A percentile compares a stretch with the other conserved stretches of the same genome.
Conservation (phyloP, 2,329 filamentous ascomycete species). For the Ophiostoma piceae region DNA sequence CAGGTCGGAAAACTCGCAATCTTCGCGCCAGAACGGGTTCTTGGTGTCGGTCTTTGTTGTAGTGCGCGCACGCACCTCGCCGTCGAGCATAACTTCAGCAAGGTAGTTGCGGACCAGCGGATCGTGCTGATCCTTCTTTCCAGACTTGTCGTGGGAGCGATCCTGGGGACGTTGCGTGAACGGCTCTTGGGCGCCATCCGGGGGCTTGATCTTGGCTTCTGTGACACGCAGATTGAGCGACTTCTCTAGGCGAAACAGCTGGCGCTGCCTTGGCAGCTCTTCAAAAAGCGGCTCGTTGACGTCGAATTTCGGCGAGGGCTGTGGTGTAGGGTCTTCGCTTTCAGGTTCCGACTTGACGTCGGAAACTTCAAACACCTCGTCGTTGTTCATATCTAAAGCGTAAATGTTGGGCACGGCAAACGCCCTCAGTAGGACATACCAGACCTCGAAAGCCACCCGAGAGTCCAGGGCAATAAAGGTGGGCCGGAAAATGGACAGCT, state of each 20-base stretch:
- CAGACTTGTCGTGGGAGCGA: constrained; percentile 16
- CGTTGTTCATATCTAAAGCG: constrained; percentile 46
- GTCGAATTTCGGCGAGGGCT: neutral
- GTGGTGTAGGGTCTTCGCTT: neutral
- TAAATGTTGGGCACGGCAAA: constrained; percentile 92
- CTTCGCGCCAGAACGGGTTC: constrained; percentile 77
- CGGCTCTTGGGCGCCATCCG: constrained; percentile 26
- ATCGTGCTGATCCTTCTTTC: constrained; percentile 18
- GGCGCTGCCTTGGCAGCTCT: constrained; percentile 29
- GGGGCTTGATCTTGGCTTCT: constrained; percentile 55
- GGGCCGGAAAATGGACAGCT: constrained; percentile 73
- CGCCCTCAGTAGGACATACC: constrained; percentile 86
- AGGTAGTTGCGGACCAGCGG: constrained; percentile 62
- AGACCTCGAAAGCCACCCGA: constrained; percentile 89
- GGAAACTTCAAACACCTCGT: constrained; percentile 41
- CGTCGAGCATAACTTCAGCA: constrained; percentile 73
- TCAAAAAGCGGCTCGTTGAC: neutral
- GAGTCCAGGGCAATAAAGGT: constrained; percentile 85
- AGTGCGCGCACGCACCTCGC: constrained; percentile 71
- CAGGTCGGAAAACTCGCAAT: constrained; percentile 70
- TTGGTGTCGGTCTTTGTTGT: constrained; percentile 64
- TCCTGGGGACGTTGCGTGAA: constrained; percentile 31
- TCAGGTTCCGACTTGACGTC: constrained; percentile 38
- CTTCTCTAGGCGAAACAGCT: constrained; percentile 59
- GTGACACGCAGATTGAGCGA: constrained; percentile 54